Evolutionary conservation across 192 early-diverging fungal species (phyloP).

Genomic region (Linnemannia hyalina): DNA sequence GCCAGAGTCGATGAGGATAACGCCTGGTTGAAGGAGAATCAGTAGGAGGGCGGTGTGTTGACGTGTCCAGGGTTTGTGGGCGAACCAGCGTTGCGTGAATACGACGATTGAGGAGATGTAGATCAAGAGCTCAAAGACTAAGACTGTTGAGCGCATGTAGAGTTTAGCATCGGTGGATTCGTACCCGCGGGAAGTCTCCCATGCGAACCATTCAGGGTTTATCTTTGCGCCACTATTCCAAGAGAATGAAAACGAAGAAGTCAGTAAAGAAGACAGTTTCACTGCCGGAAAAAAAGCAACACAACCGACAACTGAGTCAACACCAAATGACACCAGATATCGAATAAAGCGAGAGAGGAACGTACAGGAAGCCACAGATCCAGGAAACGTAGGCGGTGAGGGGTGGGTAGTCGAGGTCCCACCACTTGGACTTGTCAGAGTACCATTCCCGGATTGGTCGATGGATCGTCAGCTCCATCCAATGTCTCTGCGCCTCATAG

Average conservation of each 20-base stretch:
- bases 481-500: constrained; percentile 98
- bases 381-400: constrained; percentile 95
- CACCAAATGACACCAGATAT: no score
- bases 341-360: not conserved
- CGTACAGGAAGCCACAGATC: constrained; percentile 85
- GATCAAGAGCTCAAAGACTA: constrained; percentile 79
- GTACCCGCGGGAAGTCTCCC: constrained; percentile 87
- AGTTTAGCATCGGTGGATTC: constrained; percentile 81
- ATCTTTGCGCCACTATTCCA: constrained; percentile 75
- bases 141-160: constrained; percentile 92
- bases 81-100: constrained; percentile 69
- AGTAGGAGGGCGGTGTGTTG: constrained; percentile 66
- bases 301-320: not conserved
- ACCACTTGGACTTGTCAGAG: constrained; percentile 87
- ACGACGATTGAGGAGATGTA: constrained; percentile 84
- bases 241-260: not conserved
- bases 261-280: not conserved
- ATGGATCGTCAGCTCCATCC: constrained; percentile 95
- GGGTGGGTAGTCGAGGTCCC: constrained; percentile 98
- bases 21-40: constrained; percentile 84
- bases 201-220: constrained; percentile 87
- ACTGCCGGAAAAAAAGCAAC: not conserved
- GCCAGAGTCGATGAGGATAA: constrained; percentile 96
- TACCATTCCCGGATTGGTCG: constrained; percentile 89
- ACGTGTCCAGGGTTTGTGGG: constrained; percentile 47